These are phyloP conservation scores for Aegilops speltoides DNA, from an alignment of 176 grass and related monocot genomes.

Conservation along the genomic window DNA sequence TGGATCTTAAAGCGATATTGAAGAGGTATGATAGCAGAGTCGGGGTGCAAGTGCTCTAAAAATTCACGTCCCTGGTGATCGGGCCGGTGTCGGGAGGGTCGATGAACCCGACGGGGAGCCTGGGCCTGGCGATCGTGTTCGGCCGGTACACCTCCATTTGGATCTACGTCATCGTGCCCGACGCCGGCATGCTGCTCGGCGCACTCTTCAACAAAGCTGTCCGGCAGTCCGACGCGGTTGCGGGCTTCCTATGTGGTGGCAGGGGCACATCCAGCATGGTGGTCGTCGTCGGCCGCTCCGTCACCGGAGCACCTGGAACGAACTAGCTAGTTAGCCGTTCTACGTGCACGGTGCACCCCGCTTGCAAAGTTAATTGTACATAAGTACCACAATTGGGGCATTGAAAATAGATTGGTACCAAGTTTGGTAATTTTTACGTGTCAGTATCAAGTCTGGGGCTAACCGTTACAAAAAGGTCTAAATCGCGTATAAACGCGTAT, in stretches of 20 bases:
- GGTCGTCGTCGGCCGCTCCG: too few relatives aligned
- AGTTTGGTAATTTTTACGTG: too few relatives aligned
- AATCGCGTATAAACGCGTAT: too few relatives aligned
- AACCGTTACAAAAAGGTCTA: too few relatives aligned
- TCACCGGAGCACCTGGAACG: neutral
- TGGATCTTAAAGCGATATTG: too few relatives aligned
- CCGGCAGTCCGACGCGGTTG: slow-evolving; percentile 16
- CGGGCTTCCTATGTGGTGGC: slow-evolving; percentile 29
- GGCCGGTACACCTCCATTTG: slow-evolving; percentile 49
- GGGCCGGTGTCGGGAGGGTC: slow-evolving; percentile 67
- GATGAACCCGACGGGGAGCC: slow-evolving; percentile 59
- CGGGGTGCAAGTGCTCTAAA: too few relatives aligned
- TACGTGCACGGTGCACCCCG: too few relatives aligned
- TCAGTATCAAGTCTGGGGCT: too few relatives aligned
- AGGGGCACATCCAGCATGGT: neutral
- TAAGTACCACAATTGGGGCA: too few relatives aligned
- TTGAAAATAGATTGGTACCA: too few relatives aligned
- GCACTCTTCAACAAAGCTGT: slow-evolving; percentile 35
- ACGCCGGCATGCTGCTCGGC: slow-evolving; percentile 47
- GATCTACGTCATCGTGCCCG: slow-evolving; percentile 52
- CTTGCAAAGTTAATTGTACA: too few relatives aligned
- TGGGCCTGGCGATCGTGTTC: slow-evolving; percentile 55
- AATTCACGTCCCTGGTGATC: slow-evolving; percentile 15
- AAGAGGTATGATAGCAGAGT: too few relatives aligned
- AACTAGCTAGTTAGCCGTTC: neutral